These are phyloP conservation scores for Ceratobasidium sp. DNA, from an alignment of 1,284 basidiomycete genomes.

Conservation along the genomic window DNA sequence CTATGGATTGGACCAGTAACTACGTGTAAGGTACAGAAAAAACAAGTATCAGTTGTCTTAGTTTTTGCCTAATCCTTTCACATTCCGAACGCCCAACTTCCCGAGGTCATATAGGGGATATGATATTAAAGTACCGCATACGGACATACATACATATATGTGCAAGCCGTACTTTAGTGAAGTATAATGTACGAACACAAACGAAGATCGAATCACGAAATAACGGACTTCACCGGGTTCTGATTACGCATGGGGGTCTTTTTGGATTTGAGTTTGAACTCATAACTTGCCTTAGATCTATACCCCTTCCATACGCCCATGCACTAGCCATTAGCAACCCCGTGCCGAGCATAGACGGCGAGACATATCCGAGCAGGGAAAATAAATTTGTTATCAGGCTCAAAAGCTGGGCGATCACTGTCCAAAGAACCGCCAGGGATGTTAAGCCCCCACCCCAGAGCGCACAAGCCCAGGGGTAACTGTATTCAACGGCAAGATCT, in stretches of 20 bases:
- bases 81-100: too few relatives aligned
- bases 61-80: too few relatives aligned
- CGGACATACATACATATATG: too few relatives aligned
- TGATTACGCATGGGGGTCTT: not conserved
- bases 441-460: constrained; percentile 27
- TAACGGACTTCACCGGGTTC: not conserved
- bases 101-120: too few relatives aligned
- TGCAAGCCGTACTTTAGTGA: too few relatives aligned
- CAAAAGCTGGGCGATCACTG: not conserved
- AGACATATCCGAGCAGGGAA: not conserved
- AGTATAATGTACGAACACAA: not conserved
- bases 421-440: constrained; percentile 17
- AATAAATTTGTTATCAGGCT: not conserved
- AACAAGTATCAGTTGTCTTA: too few relatives aligned
- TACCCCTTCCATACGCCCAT: constrained; percentile 24
- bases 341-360: not conserved
- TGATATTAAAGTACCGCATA: too few relatives aligned
- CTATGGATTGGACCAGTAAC: too few relatives aligned
- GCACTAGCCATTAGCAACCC: not conserved
- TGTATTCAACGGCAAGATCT: constrained; percentile 26
- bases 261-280: not conserved
- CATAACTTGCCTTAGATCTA: not conserved
- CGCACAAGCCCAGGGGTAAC: constrained; percentile 28
- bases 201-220: too few relatives aligned
- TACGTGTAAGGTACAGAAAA: too few relatives aligned